Conservation (phyloP, 169 alveolate species). For the Eimeria sp. region DNA sequence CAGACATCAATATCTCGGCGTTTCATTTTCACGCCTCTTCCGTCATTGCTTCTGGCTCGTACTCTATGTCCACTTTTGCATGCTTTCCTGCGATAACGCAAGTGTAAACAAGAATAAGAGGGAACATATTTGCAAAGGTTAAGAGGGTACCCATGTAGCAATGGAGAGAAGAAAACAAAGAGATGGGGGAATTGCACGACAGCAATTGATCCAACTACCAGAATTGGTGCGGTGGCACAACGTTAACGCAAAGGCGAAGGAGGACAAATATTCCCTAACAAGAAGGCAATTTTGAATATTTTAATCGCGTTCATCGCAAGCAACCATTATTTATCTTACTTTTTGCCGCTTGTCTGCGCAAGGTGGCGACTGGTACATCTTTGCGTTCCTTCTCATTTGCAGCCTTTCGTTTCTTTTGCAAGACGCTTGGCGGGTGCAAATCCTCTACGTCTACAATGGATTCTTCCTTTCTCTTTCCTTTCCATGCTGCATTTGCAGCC, state of each 20-base stretch:
- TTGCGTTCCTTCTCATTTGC: neutral
- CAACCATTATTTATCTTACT: neutral
- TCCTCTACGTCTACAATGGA: neutral
- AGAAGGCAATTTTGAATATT: neutral
- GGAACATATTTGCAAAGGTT: too few relatives aligned
- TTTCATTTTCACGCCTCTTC: neutral
- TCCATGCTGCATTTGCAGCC: too few relatives aligned
- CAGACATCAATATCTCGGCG: too few relatives aligned
- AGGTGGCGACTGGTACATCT: constrained; percentile 14
- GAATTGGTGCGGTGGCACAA: neutral
- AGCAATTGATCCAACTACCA: neutral
- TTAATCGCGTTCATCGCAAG: too few relatives aligned
- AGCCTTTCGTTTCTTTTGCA: neutral
- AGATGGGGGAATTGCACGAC: neutral
- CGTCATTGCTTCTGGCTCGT: neutral
- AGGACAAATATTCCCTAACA: neutral
- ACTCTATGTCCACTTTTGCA: neutral
- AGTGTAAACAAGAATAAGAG: neutral
- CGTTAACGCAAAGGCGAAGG: neutral
- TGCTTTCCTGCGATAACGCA: neutral
- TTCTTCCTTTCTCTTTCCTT: neutral
- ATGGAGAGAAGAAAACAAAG: neutral
- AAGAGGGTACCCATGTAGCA: too few relatives aligned
- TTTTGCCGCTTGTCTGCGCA: constrained; percentile 58
- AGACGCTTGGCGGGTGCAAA: neutral